Base-by-base conservation (phyloP, 768 basidiomycete species). In the Lactarius trivialis region DNA sequence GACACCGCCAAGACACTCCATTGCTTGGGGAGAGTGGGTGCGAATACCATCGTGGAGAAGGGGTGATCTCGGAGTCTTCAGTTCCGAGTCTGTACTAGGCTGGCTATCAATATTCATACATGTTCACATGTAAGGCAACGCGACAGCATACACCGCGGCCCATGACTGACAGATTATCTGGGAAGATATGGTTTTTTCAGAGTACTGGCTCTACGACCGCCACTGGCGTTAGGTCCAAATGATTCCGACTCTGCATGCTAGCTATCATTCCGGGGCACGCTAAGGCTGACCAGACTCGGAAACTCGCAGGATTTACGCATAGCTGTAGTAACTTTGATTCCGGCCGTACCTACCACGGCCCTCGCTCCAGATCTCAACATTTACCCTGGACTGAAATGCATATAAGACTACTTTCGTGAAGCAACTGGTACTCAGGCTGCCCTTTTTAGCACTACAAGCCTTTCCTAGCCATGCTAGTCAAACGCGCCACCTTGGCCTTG, bases 401-500 rank as follows among this genome's bases (percentile, higher is more conserved):
- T 48, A 48, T 48, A 48, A 48, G 45, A 5, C 21, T 14, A 4
- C 45, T 48, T 48, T 48, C 45, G 5, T 48, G 45, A 24, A 24
- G 24, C 12, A 24, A 48, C 12, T 24, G 12, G 45, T 7, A 26
- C 11, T n/a, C 28, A 58, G 36, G 58, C 30, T 32, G 6, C 28
- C 45, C 19, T n/a, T 41, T n/a, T 19, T 41, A 19, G 30, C 6
- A 30, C 39, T 9, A 24, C 11, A 48, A 24, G 21, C 45, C 45
- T 11, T 26, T 17, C 53, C 32, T 15, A 41, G 24, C 4, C 49
- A 64, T 64, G 63, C 33, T 64, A 41, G 14, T 37, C 30, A 55
- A 34, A 34, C 63, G 54, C 39, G 32, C n/a, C 36, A 51, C 58
- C 21, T 24, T 64, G 32, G 58, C 48, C 21, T 24, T 64, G 19